Base-by-base conservation (phyloP, 345 rosid genomes). In the Gossypioides kirkii region DNA sequence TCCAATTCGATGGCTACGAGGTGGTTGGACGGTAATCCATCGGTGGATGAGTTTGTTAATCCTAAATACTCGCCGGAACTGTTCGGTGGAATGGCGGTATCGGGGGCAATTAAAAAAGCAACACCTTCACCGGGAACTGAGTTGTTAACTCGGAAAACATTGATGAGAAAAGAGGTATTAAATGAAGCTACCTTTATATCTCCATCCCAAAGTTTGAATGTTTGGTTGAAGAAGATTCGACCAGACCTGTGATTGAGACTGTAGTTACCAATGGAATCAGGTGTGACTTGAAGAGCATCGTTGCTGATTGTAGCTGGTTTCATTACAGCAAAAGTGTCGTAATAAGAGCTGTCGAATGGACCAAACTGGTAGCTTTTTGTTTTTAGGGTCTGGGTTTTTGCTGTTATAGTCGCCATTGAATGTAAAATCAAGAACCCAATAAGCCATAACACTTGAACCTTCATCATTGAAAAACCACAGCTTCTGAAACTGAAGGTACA, bases 1-100 rank as follows among this genome's bases (percentile, higher is more conserved):
- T 87, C 91, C 42, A 89, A 76, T 73, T 87, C 90, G 22, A 89
- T 64, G 36, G 89, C 91, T 3, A 89, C 70, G 16, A 89, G 50
- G 5, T 70, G 79, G 67, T 87, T 89, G 36, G 86, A 54, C 1
- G 82, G 1, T 32, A 69, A 71, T 18, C 86, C 78, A 16, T 87
- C 87, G 14, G 83, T 85, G 74, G 84, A 47, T 60, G 87, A 77
- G 76, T 89, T 85, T 47, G 90, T 89, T 69, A 89, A 71, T 17
- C 90, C 90, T 5, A 84, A 69, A 69, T 77, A 89, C 71, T 77
- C 72, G 0, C 93, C 83, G 4, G 76, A 16, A 69, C 93, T 89
- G 6, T 69, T 75, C 0, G 25, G 66, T 9, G 88, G 88, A 13
- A 82, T 77, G 8, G 0, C 8, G 20, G 72, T 69, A 28, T 84